Percentiles rank a stretch among this genome's conserved stretches.
These are phyloP conservation scores for Aspergillus sp. DNA, from an alignment of 2,329 filamentous ascomycete species.

Conservation along the genomic window DNA sequence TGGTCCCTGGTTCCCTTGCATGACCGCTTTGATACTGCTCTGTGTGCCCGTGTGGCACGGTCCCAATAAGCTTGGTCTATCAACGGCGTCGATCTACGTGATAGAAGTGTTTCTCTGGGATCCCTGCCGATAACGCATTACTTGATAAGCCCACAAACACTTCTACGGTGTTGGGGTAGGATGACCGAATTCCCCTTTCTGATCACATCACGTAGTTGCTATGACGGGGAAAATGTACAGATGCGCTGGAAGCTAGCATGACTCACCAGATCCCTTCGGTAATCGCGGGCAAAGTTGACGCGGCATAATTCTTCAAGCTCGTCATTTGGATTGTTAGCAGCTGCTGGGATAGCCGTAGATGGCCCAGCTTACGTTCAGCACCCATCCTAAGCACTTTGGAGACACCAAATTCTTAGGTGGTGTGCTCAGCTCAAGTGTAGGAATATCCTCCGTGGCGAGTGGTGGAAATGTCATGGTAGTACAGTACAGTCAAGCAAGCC, in stretches of 20 bases:
- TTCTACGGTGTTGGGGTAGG: neutral
- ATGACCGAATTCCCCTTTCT: neutral
- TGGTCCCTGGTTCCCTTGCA: neutral
- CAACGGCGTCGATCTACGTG: neutral
- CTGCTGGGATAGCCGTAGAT: neutral
- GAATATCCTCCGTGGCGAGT: too few relatives aligned
- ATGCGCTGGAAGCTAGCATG: neutral
- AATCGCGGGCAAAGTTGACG: neutral
- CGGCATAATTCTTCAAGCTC: neutral
- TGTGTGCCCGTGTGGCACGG: neutral
- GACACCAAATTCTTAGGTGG: too few relatives aligned
- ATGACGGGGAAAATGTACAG: neutral
- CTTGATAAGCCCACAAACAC: neutral
- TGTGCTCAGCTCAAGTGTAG: too few relatives aligned
- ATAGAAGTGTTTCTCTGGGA: neutral
- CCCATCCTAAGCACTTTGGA: too few relatives aligned
- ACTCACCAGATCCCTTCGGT: neutral
- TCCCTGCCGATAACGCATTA: neutral
- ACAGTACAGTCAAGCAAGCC: too few relatives aligned
- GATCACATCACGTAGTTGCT: constrained; percentile 1
- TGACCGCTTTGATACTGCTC: neutral
- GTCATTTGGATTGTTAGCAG: neutral
- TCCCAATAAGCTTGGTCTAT: neutral
- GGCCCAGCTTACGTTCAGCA: neutral
- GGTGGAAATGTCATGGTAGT: too few relatives aligned